phyloP scores from a whole-genome alignment of 164 flowering plant species.

The Macadamia tetraphylla region DNA sequence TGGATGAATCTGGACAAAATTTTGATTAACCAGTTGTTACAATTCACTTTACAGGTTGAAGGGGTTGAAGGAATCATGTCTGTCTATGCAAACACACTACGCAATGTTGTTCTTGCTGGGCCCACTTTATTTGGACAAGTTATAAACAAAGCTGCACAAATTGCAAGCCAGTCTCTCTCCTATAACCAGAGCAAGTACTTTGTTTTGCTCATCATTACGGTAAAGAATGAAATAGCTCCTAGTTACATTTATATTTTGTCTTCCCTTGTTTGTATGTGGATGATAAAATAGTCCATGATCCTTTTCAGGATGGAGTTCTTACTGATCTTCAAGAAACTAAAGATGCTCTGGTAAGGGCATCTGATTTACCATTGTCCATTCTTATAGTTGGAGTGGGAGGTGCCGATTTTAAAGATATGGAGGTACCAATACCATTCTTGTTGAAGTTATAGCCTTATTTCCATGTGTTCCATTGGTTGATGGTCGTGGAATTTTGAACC shows the following conservation, averaged over 20 bases:
- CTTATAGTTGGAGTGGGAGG: conserved; percentile 94
- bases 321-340: conserved; percentile 79
- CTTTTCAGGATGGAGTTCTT: conserved; percentile 79
- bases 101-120: conserved; percentile 65
- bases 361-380: conserved; percentile 86
- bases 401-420: conserved; percentile 85
- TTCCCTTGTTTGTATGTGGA: not conserved
- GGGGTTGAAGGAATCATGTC: conserved; percentile 84
- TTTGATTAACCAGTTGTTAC: conserved; percentile 2
- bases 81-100: conserved; percentile 68
- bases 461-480: not conserved
- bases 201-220: conserved; percentile 81
- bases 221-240: conserved; percentile 11
- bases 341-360: conserved; percentile 84
- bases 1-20: not conserved
- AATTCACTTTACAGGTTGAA: conserved; percentile 47
- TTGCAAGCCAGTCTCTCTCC: conserved; percentile 53
- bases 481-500: not conserved
- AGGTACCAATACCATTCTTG: conserved; percentile 37
- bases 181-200: conserved; percentile 47
- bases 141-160: conserved; percentile 70
- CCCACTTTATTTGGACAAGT: conserved; percentile 90
- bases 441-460: not conserved
- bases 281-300: not conserved
- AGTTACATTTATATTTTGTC: not conserved